A percentile compares a stretch with the other conserved stretches of the same genome.
Evolutionary conservation across 257 asterid genomes (phyloP).

Genomic region (Fraxinus cuspidata): DNA sequence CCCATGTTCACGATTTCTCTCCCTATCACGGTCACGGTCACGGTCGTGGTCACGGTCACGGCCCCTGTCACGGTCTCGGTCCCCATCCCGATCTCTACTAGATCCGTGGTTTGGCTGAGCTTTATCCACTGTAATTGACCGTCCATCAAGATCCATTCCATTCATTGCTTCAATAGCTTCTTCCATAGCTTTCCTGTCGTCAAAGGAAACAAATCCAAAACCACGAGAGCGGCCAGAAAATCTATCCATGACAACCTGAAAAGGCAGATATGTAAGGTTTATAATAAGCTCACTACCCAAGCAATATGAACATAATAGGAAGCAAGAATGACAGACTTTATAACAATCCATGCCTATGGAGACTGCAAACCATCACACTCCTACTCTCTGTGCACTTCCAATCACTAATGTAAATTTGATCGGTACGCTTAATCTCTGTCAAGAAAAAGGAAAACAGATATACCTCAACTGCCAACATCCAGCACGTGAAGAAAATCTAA

Average conservation of each 20-base stretch:
- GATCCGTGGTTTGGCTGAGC: slow-evolving; percentile 80
- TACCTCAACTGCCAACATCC: slow-evolving; percentile 37
- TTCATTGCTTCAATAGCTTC: slow-evolving; percentile 94
- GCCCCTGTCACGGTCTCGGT: slow-evolving; percentile 48
- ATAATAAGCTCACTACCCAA: slow-evolving; percentile 12
- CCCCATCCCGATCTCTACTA: slow-evolving; percentile 53
- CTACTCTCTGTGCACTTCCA: slow-evolving; percentile 27
- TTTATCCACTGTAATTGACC: slow-evolving; percentile 79
- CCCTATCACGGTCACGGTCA: slow-evolving; percentile 47
- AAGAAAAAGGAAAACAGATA: slow-evolving; percentile 29
- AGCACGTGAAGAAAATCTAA: slow-evolving; percentile 25
- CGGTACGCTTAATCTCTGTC: slow-evolving; percentile 30
- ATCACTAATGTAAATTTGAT: slow-evolving; percentile 26
- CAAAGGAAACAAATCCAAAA: slow-evolving; percentile 86
- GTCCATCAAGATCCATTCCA: slow-evolving; percentile 87
- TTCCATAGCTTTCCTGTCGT: slow-evolving; percentile 81
- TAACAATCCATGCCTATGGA: slow-evolving; percentile 15
- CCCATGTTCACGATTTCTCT: slow-evolving; percentile 49
- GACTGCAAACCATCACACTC: slow-evolving; percentile 36
- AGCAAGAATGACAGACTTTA: slow-evolving; percentile 33
- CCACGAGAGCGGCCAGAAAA: slow-evolving; percentile 91
- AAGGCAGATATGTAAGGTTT: slow-evolving; percentile 3
- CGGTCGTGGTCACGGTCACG: slow-evolving; percentile 56
- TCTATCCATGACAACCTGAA: slow-evolving; percentile 79
- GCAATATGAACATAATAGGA: slow-evolving; percentile 11